Base-by-base conservation (phyloP, 768 basidiomycete species). In the Leccinum incarnatum region DNA sequence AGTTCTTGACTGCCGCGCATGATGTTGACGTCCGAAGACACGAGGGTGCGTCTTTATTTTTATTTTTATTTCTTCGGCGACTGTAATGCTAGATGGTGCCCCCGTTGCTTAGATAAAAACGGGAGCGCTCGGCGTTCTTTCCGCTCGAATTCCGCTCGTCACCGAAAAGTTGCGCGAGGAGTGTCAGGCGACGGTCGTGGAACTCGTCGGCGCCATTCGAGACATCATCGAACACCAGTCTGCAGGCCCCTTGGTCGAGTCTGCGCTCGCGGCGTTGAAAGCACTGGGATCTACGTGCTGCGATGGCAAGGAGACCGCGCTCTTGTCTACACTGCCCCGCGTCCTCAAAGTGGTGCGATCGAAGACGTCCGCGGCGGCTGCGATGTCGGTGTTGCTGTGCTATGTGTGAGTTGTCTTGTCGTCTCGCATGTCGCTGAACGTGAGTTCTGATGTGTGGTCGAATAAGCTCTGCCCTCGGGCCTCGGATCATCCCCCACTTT, bases 401-500 rank as follows among this genome's bases (percentile, higher is more conserved):
- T 77, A 94, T 57, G 77, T 83, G 89, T 93, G 83, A 79, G 56
- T 49, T 32, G 3, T 30, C 11, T 55, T 25, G 21, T 37, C 36
- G 19, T 36, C 12, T 50, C 15, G 23, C 17, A 37, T n/a, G 17
- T 7, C n/a, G n/a, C 9, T n/a, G 0, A 10, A 5, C 21, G 45
- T 10, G 19, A 21, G 36, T n/a, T 34, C 63, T 64, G 51, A 71
- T 6, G 45, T 34, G 29, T 8, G 47, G 3, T 34, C 36, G 29
- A 48, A 15, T 65, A 37, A 96, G 93, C 21, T 70, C 78, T 19
- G 85, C 87, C 49, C 81, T 98, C 21, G 93, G 92, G 0, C 93
- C 95, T 12, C 87, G 96, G 0, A 79, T 94, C 52, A 93, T 99
- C 52, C 93, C 96, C 6, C 81, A 85, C 73, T 88, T 97, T 74